A percentile compares a stretch with the other conserved stretches of the same genome.
Evolutionary conservation across 2,329 filamentous ascomycete genomes (phyloP).

Genomic region (Daldinia sp.): DNA sequence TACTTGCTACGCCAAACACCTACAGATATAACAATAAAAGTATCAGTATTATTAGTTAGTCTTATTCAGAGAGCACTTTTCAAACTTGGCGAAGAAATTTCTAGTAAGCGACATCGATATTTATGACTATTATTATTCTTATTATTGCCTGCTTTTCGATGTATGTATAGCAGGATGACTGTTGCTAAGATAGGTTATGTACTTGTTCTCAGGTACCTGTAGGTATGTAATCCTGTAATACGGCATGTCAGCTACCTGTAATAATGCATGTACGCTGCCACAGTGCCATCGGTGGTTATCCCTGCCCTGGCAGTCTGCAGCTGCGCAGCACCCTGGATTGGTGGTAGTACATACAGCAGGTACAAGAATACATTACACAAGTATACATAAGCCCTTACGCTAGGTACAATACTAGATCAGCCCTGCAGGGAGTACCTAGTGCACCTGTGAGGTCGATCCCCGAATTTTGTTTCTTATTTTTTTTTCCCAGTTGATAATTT

Average conservation of each 20-base stretch:
- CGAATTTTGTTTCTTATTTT: slow-evolving; percentile 25
- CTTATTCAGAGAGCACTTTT: slow-evolving; percentile 15
- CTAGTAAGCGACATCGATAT: slow-evolving; percentile 1
- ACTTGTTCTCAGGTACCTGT: slow-evolving; percentile 26
- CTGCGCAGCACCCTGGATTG: slow-evolving; percentile 13
- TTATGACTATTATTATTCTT: slow-evolving; percentile 9
- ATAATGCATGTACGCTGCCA: slow-evolving; percentile 13
- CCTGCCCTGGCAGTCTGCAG: slow-evolving; percentile 31
- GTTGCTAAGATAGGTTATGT: neutral
- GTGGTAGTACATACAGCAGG: neutral
- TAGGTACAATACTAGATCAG: slow-evolving; percentile 28
- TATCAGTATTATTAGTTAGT: slow-evolving; percentile 10
- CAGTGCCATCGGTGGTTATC: slow-evolving; percentile 19
- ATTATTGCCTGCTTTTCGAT: slow-evolving; percentile 5
- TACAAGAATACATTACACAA: slow-evolving; percentile 11
- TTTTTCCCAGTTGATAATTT: slow-evolving; percentile 23
- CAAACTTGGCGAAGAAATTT: slow-evolving; percentile 6
- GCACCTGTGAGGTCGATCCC: slow-evolving; percentile 20
- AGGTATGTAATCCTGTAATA: slow-evolving; percentile 2
- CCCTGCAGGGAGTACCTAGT: slow-evolving; percentile 36
- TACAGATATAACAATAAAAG: slow-evolving; percentile 19
- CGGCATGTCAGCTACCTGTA: slow-evolving; percentile 21
- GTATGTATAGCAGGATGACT: slow-evolving; percentile 26
- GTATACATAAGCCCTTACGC: slow-evolving; percentile 21
- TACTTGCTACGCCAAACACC: slow-evolving; percentile 24